phyloP scores from a whole-genome alignment of 495 filamentous ascomycete genomes.

The Penicillium waksmanii region DNA sequence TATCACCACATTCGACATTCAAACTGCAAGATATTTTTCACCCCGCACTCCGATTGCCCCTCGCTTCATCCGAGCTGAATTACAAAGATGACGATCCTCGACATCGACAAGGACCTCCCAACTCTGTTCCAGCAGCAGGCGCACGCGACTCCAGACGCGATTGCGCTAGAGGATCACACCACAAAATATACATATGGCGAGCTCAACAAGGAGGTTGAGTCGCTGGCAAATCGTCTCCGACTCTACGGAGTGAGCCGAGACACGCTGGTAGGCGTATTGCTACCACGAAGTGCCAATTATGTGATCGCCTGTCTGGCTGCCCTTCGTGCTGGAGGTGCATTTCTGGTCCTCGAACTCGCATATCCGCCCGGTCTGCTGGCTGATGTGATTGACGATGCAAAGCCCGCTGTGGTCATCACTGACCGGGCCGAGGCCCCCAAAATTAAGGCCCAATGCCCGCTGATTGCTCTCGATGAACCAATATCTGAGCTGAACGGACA shows the following conservation, averaged over 20 bases:
- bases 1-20: not conserved
- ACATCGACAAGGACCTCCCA: slow-evolving; percentile 64
- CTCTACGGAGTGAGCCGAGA: slow-evolving; percentile 63
- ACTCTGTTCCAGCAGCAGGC: slow-evolving; percentile 63
- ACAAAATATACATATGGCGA: slow-evolving; percentile 61
- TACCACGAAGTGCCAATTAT: slow-evolving; percentile 69
- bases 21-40: not conserved
- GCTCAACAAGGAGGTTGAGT: slow-evolving; percentile 60
- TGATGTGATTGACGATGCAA: slow-evolving; percentile 69
- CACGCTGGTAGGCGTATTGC: slow-evolving; percentile 64
- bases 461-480: slow-evolving; percentile 59
- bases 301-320: slow-evolving; percentile 71
- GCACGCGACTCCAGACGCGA: slow-evolving; percentile 56
- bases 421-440: slow-evolving; percentile 55
- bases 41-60: not conserved
- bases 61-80: not conserved
- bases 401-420: slow-evolving; percentile 64
- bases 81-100: slow-evolving; percentile 55
- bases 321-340: slow-evolving; percentile 69
- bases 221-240: slow-evolving; percentile 57
- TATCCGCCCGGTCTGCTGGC: slow-evolving; percentile 66
- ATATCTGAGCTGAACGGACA: slow-evolving; percentile 39
- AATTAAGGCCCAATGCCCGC: slow-evolving; percentile 56
- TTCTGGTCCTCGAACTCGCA: slow-evolving; percentile 69
- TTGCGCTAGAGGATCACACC: slow-evolving; percentile 64